Evolutionary conservation across 148 eudicot genomes (phyloP), one percentile per base, ranked within the genome.

Genomic region (Dianthus caryophyllus): DNA sequence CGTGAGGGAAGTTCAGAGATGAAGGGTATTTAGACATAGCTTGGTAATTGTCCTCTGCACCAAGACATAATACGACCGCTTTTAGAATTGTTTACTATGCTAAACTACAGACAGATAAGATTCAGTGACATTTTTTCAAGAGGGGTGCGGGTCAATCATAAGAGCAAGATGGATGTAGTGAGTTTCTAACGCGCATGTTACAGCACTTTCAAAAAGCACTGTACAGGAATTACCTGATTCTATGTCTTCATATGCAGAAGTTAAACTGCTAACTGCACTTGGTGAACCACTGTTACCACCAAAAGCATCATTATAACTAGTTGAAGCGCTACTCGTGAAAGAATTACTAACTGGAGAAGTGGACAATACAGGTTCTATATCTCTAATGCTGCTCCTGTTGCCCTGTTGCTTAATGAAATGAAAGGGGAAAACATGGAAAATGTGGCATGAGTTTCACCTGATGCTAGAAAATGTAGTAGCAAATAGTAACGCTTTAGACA

Each of bases 31-130:
- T 74, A 64, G 84, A 81, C 63, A 77, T 69, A 17, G 80, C 77
- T 65, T 71, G 81, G 61, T 70, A 70, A 69, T 66, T 80, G 59
- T 80, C 78, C 68, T 75, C 84, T 81, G 77, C 51, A 71, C 68
- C 67, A 61, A 10, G 10, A 43, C 43, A 77, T 9, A 66, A 71
- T 8, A 68, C 21, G 24, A 52, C 64, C 46, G 47, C 26, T 47
- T 33, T 20, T 14, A 47, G 43, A 12, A 41, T 43, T 17, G 8
- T n/a, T 60, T 9, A 15, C 36, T 58, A 43, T 24, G 36, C 15
- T 22, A 17, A 44, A 43, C 11, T 44, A 44, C 18, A 44, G 33
- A 25, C 24, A 16, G 20, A 24, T n/a, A 25, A 43, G 18, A 13
- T 15, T 62, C 61, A 13, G 30, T 20, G 61, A 14, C 33, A 3